Evolutionary conservation across 75 land plant genomes (phyloP).

Genomic region (Pinus taeda): DNA sequence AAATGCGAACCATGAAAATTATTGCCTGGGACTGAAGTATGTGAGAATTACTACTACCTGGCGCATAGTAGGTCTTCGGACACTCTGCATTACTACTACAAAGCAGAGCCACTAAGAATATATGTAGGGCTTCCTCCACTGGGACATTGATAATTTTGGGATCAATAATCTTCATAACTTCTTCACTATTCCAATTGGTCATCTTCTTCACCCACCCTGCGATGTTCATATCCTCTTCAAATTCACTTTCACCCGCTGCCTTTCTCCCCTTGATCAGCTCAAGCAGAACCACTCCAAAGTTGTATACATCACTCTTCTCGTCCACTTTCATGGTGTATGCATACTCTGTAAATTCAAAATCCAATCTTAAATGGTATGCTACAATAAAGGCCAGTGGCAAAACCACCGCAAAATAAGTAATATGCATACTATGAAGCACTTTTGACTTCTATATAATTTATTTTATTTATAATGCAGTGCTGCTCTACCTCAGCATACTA

Average conservation of each 20-base stretch:
- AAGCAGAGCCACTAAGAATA: constrained; percentile 42
- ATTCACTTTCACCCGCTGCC: constrained; percentile 29
- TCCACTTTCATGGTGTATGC: constrained; percentile 53
- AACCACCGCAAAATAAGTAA: no score
- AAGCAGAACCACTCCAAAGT: constrained; percentile 62
- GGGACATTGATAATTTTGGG: neutral
- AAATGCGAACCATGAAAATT: neutral
- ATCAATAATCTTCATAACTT: constrained; percentile 10
- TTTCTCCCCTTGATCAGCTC: constrained; percentile 48
- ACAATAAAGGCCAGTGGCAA: no score
- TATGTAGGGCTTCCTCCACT: constrained; percentile 33
- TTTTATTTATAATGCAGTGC: no score
- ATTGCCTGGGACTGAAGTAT: constrained; percentile 20
- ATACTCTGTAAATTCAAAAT: constrained; percentile 40
- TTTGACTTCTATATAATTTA: no score
- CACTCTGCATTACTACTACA: constrained; percentile 36
- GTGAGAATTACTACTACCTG: constrained; percentile 44
- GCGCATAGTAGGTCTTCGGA: constrained; percentile 51
- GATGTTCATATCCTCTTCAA: constrained; percentile 50
- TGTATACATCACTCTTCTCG: constrained; percentile 65
- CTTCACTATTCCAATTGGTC: constrained; percentile 8
- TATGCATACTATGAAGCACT: no score
- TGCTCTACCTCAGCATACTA: no score
- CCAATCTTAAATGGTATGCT: no score
- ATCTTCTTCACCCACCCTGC: constrained; percentile 38